A percentile compares a stretch with the other conserved stretches of the same genome.
Evolutionary conservation across 1,284 basidiomycete genomes (phyloP).

Genomic region (Apiotrichum porosum): DNA sequence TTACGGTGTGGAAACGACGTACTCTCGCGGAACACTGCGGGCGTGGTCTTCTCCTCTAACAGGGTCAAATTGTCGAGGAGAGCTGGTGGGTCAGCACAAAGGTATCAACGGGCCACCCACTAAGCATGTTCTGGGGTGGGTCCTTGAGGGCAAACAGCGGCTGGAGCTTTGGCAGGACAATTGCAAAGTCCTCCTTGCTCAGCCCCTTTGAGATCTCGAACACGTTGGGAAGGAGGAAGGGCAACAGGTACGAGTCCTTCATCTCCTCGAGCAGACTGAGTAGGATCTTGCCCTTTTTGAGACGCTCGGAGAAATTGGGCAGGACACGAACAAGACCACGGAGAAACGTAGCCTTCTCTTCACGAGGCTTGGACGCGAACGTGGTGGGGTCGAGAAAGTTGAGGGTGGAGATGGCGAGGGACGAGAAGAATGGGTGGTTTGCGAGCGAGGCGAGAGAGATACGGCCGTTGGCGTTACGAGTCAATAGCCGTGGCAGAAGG

Average conservation of each 20-base stretch:
- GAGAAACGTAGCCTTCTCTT: constrained; percentile 95
- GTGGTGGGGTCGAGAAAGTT: constrained; percentile 94
- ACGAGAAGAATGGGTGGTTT: constrained; percentile 85
- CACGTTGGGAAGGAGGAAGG: constrained; percentile 97
- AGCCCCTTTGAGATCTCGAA: constrained; percentile 81
- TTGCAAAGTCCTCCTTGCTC: constrained; percentile 73
- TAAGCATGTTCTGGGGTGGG: constrained; percentile 94
- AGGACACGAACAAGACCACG: constrained; percentile 81
- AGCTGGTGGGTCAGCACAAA: constrained; percentile 42
- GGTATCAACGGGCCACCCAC: constrained; percentile 23
- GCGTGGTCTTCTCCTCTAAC: constrained; percentile 85
- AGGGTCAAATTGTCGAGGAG: constrained; percentile 82
- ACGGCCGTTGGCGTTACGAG: constrained; percentile 66
- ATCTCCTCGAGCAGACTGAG: constrained; percentile 94
- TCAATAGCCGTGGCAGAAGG: constrained; percentile 70
- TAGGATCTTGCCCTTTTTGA: constrained; percentile 85
- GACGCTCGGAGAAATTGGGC: constrained; percentile 78
- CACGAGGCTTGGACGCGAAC: constrained; percentile 86
- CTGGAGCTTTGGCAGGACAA: constrained; percentile 75
- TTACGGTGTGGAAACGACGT: constrained; percentile 41
- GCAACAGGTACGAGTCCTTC: constrained; percentile 86
- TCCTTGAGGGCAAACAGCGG: constrained; percentile 89
- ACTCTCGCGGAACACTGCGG: constrained; percentile 82
- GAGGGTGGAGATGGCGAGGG: constrained; percentile 91
- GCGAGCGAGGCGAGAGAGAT: constrained; percentile 74